Conservation (phyloP, 2,329 filamentous ascomycete species). For the Aciculosporium take region DNA sequence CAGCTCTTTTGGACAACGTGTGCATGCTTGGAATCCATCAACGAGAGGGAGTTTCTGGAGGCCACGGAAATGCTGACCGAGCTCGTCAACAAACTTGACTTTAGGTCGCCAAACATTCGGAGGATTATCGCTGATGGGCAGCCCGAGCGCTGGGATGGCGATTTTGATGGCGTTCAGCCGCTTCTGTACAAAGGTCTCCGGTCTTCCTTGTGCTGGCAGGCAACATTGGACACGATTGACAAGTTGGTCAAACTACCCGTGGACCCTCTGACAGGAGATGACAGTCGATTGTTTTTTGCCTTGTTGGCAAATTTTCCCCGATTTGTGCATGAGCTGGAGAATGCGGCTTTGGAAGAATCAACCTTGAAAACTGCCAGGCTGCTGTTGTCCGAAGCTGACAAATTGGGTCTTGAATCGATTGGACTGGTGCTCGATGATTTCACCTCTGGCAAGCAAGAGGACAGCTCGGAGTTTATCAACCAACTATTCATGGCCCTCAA, state of each 20-base stretch:
- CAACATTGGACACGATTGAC: constrained; percentile 64
- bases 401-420: constrained; percentile 53
- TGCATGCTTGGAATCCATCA: constrained; percentile 90
- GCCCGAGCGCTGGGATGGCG: constrained; percentile 76
- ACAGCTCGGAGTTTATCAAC: constrained; percentile 59
- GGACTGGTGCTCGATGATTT: constrained; percentile 57
- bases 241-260: constrained; percentile 65
- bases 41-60: constrained; percentile 88
- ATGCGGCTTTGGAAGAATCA: constrained; percentile 38
- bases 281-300: constrained; percentile 69
- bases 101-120: constrained; percentile 55
- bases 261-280: constrained; percentile 67
- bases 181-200: constrained; percentile 84
- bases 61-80: constrained; percentile 83
- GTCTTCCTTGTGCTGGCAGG: constrained; percentile 68
- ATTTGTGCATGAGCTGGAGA: constrained; percentile 68
- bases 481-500: constrained; percentile 62
- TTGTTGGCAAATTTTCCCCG: constrained; percentile 84
- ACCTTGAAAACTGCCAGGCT: constrained; percentile 51
- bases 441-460: constrained; percentile 49
- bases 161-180: constrained; percentile 73
- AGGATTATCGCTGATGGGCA: constrained; percentile 61
- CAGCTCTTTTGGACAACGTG: constrained; percentile 97
- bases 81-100: constrained; percentile 70
- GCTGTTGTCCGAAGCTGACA: constrained; percentile 58